These are phyloP conservation scores for Hyaloscypha finlandica DNA, from an alignment of 495 filamentous ascomycete genomes.

Conservation along the genomic window DNA sequence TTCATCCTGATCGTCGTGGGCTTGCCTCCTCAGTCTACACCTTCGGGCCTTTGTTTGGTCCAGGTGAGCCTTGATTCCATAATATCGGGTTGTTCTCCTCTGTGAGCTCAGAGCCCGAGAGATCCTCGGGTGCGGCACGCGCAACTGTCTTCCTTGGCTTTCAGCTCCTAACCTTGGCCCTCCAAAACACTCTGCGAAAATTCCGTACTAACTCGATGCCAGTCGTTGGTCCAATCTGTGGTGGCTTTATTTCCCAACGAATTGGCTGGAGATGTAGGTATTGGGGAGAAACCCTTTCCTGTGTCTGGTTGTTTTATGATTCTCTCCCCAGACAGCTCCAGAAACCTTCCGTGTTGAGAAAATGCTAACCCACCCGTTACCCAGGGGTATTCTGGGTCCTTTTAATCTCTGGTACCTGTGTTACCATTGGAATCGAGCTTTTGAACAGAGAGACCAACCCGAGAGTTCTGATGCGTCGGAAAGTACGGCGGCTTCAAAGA, in stretches of 20 bases:
- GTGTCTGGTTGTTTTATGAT: no score
- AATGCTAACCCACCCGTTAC: neutral
- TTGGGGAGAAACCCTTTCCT: no score
- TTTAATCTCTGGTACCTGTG: conserved; percentile 46
- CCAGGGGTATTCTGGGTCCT: conserved; percentile 53
- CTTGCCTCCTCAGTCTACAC: conserved; percentile 59
- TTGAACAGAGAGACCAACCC: conserved; percentile 59
- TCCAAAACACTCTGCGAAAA: no score
- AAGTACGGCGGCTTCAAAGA: conserved; percentile 40
- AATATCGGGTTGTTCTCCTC: no score
- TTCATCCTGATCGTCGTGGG: conserved; percentile 54
- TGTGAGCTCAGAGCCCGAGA: no score
- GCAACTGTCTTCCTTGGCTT: no score
- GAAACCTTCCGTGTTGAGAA: no score
- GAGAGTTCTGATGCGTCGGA: conserved; percentile 51
- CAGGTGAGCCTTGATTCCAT: conserved; percentile 25
- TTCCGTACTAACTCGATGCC: no score
- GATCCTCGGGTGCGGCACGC: no score
- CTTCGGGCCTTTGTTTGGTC: conserved; percentile 48
- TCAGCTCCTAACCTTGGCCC: no score
- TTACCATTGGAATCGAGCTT: conserved; percentile 45
- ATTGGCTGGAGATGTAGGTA: conserved; percentile 49
- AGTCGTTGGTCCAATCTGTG: conserved; percentile 49
- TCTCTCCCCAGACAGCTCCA: no score
- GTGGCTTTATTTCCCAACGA: conserved; percentile 54